These are phyloP conservation scores for Trichophyton mentagrophytes DNA, from an alignment of 2,329 filamentous ascomycete genomes.

Conservation along the genomic window DNA sequence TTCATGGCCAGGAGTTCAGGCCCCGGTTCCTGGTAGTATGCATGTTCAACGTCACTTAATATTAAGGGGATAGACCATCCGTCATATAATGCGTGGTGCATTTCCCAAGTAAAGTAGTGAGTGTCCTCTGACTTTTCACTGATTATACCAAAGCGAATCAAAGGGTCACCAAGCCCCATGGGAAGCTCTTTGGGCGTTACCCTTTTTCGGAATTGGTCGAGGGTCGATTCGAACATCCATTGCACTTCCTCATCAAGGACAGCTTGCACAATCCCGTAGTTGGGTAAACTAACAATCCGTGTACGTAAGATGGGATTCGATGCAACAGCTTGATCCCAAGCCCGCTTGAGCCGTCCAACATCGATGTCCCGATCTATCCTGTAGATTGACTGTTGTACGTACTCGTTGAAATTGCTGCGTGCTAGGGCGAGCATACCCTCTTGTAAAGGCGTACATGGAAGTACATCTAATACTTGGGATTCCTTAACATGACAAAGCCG, in stretches of 20 bases:
- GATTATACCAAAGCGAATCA: not conserved
- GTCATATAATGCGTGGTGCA: slow-evolving; percentile 3
- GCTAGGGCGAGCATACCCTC: slow-evolving; percentile 29
- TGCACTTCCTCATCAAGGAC: slow-evolving; percentile 13
- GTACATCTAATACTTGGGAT: slow-evolving; percentile 18
- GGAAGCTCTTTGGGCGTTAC: slow-evolving; percentile 13
- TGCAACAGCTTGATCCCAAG: slow-evolving; percentile 24
- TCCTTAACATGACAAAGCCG: not conserved
- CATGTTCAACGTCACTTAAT: not conserved
- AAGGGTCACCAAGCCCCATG: not conserved
- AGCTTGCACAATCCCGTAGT: slow-evolving; percentile 14
- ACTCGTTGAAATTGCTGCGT: slow-evolving; percentile 23
- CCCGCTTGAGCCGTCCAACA: slow-evolving; percentile 22
- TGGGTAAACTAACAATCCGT: slow-evolving; percentile 17
- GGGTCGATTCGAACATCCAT: slow-evolving; percentile 9
- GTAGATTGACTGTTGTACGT: slow-evolving; percentile 23
- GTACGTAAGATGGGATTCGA: slow-evolving; percentile 30
- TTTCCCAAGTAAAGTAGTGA: not conserved
- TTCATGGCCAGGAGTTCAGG: not conserved
- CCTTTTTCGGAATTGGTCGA: slow-evolving; percentile 1
- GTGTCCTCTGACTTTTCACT: not conserved
- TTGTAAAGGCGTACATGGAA: slow-evolving; percentile 29
- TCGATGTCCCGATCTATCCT: slow-evolving; percentile 18
- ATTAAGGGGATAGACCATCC: not conserved
- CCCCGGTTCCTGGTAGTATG: not conserved